Evolutionary conservation across 768 basidiomycete species (phyloP).

Genomic region (Asterophora lycoperdoides): DNA sequence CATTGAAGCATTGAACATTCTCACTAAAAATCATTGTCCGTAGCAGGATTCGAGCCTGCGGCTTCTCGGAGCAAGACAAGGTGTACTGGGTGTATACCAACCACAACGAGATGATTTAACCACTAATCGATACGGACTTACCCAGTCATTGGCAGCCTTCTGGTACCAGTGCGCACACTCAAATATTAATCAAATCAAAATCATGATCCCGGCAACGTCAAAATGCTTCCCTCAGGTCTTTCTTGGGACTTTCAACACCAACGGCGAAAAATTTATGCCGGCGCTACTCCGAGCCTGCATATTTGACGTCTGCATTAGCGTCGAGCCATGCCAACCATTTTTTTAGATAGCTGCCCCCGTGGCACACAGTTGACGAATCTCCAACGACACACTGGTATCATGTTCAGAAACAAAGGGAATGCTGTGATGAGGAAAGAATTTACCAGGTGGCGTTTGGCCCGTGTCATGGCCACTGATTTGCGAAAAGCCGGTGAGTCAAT

Average conservation of each 20-base stretch:
- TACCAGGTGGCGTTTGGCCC: conserved; percentile 85
- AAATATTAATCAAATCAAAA: too few species aligned
- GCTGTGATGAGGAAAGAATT: conserved; percentile 22
- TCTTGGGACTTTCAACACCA: too few species aligned
- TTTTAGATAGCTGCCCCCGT: conserved; percentile 82
- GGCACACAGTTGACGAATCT: conserved; percentile 85
- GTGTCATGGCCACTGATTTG: conserved; percentile 81
- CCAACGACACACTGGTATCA: conserved; percentile 77
- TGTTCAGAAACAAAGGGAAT: neutral
- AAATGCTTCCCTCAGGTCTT: too few species aligned
- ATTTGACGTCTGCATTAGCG: conserved; percentile 84
- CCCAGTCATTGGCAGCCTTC: too few species aligned
- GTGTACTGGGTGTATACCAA: too few species aligned
- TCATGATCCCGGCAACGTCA: too few species aligned
- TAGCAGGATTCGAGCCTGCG: conserved; percentile 13
- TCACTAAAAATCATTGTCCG: too few species aligned
- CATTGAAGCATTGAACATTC: too few species aligned
- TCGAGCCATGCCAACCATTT: conserved; percentile 93
- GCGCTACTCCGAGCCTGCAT: conserved; percentile 68
- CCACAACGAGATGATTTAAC: conserved; percentile 12
- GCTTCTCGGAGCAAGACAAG: conserved; percentile 10
- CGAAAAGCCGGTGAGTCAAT: conserved; percentile 1
- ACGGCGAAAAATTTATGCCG: too few species aligned
- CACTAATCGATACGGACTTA: conserved; percentile 10
- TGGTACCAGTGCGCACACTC: too few species aligned